phyloP scores from a whole-genome alignment of 2,329 filamentous ascomycete species.

The Cladosporium sp. region DNA sequence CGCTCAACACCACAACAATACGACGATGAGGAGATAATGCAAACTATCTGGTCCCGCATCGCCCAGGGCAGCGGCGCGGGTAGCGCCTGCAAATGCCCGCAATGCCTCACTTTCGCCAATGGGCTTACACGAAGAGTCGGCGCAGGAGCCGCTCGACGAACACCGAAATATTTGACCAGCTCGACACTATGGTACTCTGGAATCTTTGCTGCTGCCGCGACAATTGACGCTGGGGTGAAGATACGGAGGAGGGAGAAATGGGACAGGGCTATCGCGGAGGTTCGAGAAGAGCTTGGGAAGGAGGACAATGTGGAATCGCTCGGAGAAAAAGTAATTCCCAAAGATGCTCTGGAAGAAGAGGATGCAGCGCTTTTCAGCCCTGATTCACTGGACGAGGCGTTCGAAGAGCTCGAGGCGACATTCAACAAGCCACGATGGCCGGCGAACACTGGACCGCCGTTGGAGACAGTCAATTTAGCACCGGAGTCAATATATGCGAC shows the following conservation, averaged over 20 bases:
- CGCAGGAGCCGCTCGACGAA: slow-evolving; percentile 47
- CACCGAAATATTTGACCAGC: slow-evolving; percentile 48
- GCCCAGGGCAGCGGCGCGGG: slow-evolving; percentile 45
- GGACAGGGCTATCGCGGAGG: slow-evolving; percentile 57
- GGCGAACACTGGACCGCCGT: slow-evolving; percentile 36
- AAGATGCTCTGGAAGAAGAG: slow-evolving; percentile 4
- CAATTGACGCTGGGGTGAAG: slow-evolving; percentile 59
- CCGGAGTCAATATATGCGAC: slow-evolving; percentile 45
- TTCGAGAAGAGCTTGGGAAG: slow-evolving; percentile 45
- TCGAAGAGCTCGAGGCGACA: slow-evolving; percentile 18
- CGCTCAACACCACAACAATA: background rate
- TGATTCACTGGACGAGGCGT: slow-evolving; percentile 14
- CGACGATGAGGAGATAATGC: slow-evolving; percentile 49
- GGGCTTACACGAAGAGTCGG: slow-evolving; percentile 49
- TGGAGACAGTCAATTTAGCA: slow-evolving; percentile 31
- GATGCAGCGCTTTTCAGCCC: background rate
- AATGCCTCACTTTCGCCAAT: slow-evolving; percentile 51
- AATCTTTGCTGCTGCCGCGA: slow-evolving; percentile 61
- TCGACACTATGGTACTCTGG: slow-evolving; percentile 64
- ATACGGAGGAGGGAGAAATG: slow-evolving; percentile 55
- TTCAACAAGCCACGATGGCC: slow-evolving; percentile 29
- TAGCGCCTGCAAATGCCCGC: slow-evolving; percentile 56
- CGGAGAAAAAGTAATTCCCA: background rate
- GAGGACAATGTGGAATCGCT: slow-evolving; percentile 28
- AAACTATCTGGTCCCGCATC: slow-evolving; percentile 64